Conservation (phyloP, 805 yeast genomes). For the Deakozyma indianensis region DNA sequence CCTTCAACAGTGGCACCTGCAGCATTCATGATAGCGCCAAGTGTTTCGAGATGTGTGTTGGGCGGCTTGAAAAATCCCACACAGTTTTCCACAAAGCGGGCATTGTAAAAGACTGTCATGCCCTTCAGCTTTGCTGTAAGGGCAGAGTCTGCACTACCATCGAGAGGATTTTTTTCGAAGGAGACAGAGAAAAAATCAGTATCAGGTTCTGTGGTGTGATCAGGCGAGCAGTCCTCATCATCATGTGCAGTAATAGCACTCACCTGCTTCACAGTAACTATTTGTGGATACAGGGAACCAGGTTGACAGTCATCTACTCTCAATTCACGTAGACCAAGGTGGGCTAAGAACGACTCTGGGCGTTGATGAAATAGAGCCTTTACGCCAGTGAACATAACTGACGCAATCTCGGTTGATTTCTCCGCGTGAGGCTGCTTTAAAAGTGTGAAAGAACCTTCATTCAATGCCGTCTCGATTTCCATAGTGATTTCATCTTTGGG, state of each 20-base stretch:
- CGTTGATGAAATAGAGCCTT: slow-evolving; percentile 58
- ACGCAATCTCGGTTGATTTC: slow-evolving; percentile 40
- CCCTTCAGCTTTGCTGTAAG: slow-evolving; percentile 63
- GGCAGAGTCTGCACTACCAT: slow-evolving; percentile 68
- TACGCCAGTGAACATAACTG: slow-evolving; percentile 72
- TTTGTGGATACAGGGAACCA: slow-evolving; percentile 66
- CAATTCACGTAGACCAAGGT: slow-evolving; percentile 66
- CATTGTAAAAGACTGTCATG: slow-evolving; percentile 82
- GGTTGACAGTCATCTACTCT: slow-evolving; percentile 79
- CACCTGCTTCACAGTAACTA: slow-evolving; percentile 56
- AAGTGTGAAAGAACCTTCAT: slow-evolving; percentile 65
- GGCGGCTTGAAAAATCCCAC: slow-evolving; percentile 76
- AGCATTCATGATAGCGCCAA: slow-evolving; percentile 81
- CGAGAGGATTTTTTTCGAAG: slow-evolving; percentile 79
- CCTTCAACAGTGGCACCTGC: slow-evolving; percentile 94
- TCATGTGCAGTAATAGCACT: slow-evolving; percentile 6
- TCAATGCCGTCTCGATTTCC: slow-evolving; percentile 51
- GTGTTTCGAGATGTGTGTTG: slow-evolving; percentile 67
- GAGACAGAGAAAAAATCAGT: slow-evolving; percentile 65
- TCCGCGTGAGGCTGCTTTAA: slow-evolving; percentile 25
- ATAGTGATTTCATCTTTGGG: slow-evolving; percentile 64
- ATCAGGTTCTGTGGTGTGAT: slow-evolving; percentile 2
- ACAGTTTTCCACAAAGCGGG: slow-evolving; percentile 65
- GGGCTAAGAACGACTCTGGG: slow-evolving; percentile 59
- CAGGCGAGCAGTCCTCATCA: background rate